Evolutionary conservation across 1,284 basidiomycete genomes (phyloP), one percentile per base, ranked within the genome.

Genomic region (Macrocystidia cucumis): DNA sequence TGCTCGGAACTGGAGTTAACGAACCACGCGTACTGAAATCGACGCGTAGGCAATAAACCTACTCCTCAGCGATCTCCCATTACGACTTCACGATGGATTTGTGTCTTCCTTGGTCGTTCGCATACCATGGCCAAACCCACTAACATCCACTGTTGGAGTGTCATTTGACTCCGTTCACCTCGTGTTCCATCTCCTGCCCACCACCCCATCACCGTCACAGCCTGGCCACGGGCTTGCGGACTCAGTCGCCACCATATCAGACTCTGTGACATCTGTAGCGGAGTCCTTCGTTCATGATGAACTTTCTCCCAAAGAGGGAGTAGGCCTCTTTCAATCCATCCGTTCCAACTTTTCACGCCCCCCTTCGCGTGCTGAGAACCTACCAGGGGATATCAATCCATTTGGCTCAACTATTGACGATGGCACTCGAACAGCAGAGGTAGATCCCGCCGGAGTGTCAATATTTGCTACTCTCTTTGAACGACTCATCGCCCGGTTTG

Each of bases 241-340:
- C 11, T 14, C n/a, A 5, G 3, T 30, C 5, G 64, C 85, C 5
- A n/a, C n/a, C n/a, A n/a, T n/a, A n/a, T n/a, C n/a, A n/a, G 74
- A 81, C 29, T 90, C 88, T 13, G 81, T 91, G 13, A 74, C 72
- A 16, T 85, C 82, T 18, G 75, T 87, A 5, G 86, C 91, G 1
- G 85, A 88, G 48, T 78, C 80, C 7, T 93, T 95, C 56, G 65
- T 93, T 19, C 83, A 91, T 39, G 73, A 88, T 44, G 87, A 92
- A 50, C 63, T 93, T 29, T 71, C 77, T 26, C 64, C 73, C 5
- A 65, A 67, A 41, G 88, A 93, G 50, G 86, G 80, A 50, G 75
- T 73, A 9, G 64, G 71, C 32, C 67, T 92, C n/a, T 74, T 76
- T 45, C 67, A 78, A 42, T 89, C 87, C 2, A 62, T 90, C 29